phyloP scores from a whole-genome alignment of 495 filamentous ascomycete species.

The Podospora tetraspora region DNA sequence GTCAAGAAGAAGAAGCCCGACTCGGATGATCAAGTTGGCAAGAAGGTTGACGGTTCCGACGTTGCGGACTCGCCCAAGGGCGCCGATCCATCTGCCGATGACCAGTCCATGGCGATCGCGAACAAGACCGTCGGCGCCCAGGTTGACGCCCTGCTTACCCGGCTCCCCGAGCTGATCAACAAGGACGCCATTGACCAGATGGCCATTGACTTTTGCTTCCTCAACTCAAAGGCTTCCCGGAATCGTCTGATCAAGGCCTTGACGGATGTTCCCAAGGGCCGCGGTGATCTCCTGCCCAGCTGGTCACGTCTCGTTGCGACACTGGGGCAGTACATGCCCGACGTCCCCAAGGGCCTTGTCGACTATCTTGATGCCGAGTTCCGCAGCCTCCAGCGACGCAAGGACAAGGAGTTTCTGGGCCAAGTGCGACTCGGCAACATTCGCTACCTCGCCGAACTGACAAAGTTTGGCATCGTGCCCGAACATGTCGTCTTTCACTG shows the following conservation, averaged over 20 bases:
- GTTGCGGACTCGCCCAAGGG: slow-evolving; percentile 49
- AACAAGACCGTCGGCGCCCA: slow-evolving; percentile 98
- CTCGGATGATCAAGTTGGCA: slow-evolving; percentile 60
- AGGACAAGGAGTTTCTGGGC: slow-evolving; percentile 93
- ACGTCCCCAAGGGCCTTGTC: slow-evolving; percentile 86
- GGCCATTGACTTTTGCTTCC: slow-evolving; percentile 93
- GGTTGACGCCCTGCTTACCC: slow-evolving; percentile 83
- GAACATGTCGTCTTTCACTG: slow-evolving; percentile 99
- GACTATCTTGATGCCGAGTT: slow-evolving; percentile 96
- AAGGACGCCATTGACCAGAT: slow-evolving; percentile 89
- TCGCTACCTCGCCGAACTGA: slow-evolving; percentile 92
- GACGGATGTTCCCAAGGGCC: slow-evolving; percentile 89
- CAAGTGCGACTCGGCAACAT: slow-evolving; percentile 93
- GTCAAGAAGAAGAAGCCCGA: slow-evolving; percentile 88
- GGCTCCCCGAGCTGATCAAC: slow-evolving; percentile 81
- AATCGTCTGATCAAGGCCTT: slow-evolving; percentile 90
- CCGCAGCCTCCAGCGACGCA: slow-evolving; percentile 93
- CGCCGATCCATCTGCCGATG: slow-evolving; percentile 54
- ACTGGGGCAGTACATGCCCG: slow-evolving; percentile 86
- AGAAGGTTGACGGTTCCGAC: slow-evolving; percentile 46
- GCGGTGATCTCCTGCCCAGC: slow-evolving; percentile 82
- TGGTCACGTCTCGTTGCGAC: slow-evolving; percentile 93
- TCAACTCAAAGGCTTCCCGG: slow-evolving; percentile 96
- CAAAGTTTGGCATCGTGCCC: slow-evolving; percentile 96
- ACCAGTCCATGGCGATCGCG: slow-evolving; percentile 86